Conservation (phyloP, 805 yeast species). For the Metschnikowia bowlesiae region DNA sequence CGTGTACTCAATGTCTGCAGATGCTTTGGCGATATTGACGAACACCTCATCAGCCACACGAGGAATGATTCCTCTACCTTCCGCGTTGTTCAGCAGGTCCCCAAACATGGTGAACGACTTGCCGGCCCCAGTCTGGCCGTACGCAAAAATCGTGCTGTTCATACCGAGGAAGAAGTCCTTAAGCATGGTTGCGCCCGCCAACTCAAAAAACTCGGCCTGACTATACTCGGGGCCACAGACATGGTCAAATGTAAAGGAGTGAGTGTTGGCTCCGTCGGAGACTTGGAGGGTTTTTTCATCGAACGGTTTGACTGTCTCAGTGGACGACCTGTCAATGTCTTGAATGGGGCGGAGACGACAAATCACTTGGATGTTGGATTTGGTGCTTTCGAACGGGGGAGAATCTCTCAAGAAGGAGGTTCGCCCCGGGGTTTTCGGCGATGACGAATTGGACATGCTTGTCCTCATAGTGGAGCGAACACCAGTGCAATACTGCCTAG, state of each 20-base stretch:
- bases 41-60: constrained; percentile 66
- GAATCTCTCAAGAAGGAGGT: background rate
- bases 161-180: constrained; percentile 70
- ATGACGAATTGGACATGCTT: background rate
- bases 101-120: constrained; percentile 80
- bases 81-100: constrained; percentile 7
- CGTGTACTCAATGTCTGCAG: constrained; percentile 54
- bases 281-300: constrained; percentile 26
- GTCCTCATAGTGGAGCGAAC: background rate
- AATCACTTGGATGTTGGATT: constrained; percentile 54
- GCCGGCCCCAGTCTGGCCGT: constrained; percentile 79
- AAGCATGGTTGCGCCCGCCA: constrained; percentile 57
- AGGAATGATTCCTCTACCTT: constrained; percentile 61
- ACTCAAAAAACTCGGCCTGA: constrained; percentile 58
- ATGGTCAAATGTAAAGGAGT: constrained; percentile 56
- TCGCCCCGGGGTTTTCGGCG: constrained; percentile 4
- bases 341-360: constrained; percentile 67
- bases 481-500: background rate
- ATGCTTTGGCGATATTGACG: constrained; percentile 42
- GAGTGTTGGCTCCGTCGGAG: constrained; percentile 24
- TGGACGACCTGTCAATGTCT: constrained; percentile 24
- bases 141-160: constrained; percentile 72
- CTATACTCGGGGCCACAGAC: constrained; percentile 50
- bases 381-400: background rate
- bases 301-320: constrained; percentile 17